Conservation (phyloP, 495 filamentous ascomycete species). For the Penicillium cinerascens region DNA sequence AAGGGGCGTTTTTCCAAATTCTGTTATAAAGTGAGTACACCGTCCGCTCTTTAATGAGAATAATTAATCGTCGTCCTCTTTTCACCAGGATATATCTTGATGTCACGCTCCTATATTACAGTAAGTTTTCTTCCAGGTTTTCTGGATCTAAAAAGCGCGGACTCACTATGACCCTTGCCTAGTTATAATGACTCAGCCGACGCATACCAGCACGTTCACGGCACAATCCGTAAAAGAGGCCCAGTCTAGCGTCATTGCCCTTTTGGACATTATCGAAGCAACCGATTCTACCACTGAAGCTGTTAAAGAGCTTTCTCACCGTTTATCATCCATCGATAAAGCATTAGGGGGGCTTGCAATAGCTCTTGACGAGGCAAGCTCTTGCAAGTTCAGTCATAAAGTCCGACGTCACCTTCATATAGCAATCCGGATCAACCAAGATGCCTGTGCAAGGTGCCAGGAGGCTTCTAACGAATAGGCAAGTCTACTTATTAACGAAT, state of each 20-base stretch:
- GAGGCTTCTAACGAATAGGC: not conserved
- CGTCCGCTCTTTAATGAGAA: not conserved
- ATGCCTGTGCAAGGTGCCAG: constrained; percentile 2
- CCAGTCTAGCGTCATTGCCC: not conserved
- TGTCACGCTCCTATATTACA: not conserved
- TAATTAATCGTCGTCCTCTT: not conserved
- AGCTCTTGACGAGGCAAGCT: not conserved
- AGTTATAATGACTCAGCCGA: not conserved
- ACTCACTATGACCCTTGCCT: not conserved
- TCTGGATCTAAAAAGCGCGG: not conserved
- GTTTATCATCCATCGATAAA: constrained; percentile 1
- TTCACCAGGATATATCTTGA: not conserved
- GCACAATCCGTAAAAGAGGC: not conserved
- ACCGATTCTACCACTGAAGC: not conserved
- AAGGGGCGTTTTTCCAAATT: not conserved
- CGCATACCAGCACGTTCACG: not conserved
- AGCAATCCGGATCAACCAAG: constrained; percentile 2
- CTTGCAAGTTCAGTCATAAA: not conserved
- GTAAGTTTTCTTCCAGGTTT: not conserved
- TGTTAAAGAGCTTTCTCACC: constrained; percentile 1
- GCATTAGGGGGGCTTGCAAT: not conserved
- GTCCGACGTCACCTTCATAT: not conserved
- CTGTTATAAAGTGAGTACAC: not conserved
- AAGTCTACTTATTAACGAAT: not conserved
- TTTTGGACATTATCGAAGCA: constrained; percentile 1